Conservation (phyloP, 768 basidiomycete genomes). For the Candolleomyces aberdarensis region DNA sequence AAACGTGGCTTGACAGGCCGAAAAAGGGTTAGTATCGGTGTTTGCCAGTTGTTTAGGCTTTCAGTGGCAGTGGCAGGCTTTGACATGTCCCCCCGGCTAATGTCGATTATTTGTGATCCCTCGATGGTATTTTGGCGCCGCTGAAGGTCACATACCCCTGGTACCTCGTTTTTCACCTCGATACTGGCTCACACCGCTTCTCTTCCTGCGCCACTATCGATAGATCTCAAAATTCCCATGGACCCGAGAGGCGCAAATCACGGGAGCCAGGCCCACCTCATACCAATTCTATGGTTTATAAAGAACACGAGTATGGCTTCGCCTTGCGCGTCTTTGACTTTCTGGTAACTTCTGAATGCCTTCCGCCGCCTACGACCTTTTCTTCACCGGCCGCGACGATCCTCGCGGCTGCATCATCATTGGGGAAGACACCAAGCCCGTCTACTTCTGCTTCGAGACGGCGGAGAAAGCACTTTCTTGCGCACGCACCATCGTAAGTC, state of each 20-base stretch:
- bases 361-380: slow-evolving; percentile 50
- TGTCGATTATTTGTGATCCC: background rate
- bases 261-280: slow-evolving; percentile 43
- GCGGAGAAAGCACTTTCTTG: slow-evolving; percentile 33
- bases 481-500: slow-evolving; percentile 2
- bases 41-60: slow-evolving; percentile 25
- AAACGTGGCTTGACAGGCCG: slow-evolving; percentile 27
- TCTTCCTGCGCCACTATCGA: slow-evolving; percentile 48
- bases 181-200: slow-evolving; percentile 25
- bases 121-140: background rate
- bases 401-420: slow-evolving; percentile 68
- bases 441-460: slow-evolving; percentile 70
- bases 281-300: slow-evolving; percentile 30
- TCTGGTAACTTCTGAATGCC: slow-evolving; percentile 32
- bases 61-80: slow-evolving; percentile 35
- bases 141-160: background rate
- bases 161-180: background rate
- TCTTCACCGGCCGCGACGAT: slow-evolving; percentile 69
- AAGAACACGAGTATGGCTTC: slow-evolving; percentile 36
- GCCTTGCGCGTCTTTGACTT: slow-evolving; percentile 26
- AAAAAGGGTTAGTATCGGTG: slow-evolving; percentile 16
- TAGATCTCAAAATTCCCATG: slow-evolving; percentile 44
- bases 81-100: slow-evolving; percentile 32
- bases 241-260: slow-evolving; percentile 48
- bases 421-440: slow-evolving; percentile 54